Conservation (phyloP, 176 grass and related monocot genomes). For the Musa schizocarpa region DNA sequence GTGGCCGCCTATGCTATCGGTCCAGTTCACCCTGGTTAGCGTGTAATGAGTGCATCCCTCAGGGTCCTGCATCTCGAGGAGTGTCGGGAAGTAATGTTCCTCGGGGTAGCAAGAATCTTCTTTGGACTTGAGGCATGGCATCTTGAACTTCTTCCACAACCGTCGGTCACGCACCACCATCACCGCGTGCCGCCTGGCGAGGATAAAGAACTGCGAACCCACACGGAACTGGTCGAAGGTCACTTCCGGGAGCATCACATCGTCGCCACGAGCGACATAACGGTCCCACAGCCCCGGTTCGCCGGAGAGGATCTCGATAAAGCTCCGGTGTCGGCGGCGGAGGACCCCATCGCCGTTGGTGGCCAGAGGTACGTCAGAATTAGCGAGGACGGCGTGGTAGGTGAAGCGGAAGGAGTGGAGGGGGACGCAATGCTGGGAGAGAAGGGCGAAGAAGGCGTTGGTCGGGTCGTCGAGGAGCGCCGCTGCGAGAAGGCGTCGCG, state of each 20-base stretch:
- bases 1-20: conserved; percentile 47
- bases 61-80: conserved; percentile 96
- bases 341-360: neutral
- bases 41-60: conserved; percentile 67
- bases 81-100: conserved; percentile 96
- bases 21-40: conserved; percentile 90
- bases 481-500: conserved; percentile 70
- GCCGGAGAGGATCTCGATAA: conserved; percentile 80
- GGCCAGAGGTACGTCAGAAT: neutral
- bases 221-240: conserved; percentile 67
- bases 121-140: conserved; percentile 57
- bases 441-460: conserved; percentile 78
- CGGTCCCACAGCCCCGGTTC: conserved; percentile 59
- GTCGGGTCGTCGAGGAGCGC: conserved; percentile 71
- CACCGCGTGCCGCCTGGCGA: conserved; percentile 50
- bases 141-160: conserved; percentile 91
- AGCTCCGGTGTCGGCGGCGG: conserved; percentile 50
- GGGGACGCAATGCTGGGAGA: conserved; percentile 93
- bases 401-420: conserved; percentile 53
- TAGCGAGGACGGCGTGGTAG: conserved; percentile 43
- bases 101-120: conserved; percentile 78
- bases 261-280: conserved; percentile 69
- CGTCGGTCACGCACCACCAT: conserved; percentile 70
- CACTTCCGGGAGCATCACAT: conserved; percentile 80
- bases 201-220: conserved; percentile 87